Percentiles rank a stretch among this genome's conserved stretches.
phyloP scores from a whole-genome alignment of 148 eudicot genomes.

The Suaeda aralocaspica region DNA sequence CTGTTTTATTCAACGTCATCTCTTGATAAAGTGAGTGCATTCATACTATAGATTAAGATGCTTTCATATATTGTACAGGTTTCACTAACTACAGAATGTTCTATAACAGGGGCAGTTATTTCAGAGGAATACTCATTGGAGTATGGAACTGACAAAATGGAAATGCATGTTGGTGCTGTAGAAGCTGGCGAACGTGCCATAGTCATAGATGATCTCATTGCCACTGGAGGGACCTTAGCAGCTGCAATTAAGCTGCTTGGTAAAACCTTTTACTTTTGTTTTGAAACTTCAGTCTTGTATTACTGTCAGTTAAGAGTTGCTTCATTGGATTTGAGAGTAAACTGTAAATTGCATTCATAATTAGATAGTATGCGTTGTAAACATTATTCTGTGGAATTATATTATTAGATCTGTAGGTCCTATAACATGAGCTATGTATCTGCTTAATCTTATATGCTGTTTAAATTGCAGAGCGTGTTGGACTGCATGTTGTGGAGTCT shows the following conservation, averaged over 20 bases:
- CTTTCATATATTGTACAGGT: not conserved
- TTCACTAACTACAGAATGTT: slow-evolving; percentile 1
- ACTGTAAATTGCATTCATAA: not conserved
- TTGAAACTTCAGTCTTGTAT: not conserved
- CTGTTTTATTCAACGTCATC: not conserved
- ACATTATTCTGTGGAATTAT: not conserved
- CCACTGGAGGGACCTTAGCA: slow-evolving; percentile 87
- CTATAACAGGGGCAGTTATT: slow-evolving; percentile 70
- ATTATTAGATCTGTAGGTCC: no score
- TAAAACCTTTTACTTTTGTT: slow-evolving; percentile 18
- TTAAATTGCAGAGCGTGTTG: slow-evolving; percentile 69
- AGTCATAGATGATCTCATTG: slow-evolving; percentile 89
- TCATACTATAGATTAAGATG: not conserved
- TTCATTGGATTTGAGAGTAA: not conserved
- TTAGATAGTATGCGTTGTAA: not conserved
- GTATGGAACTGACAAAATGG: slow-evolving; percentile 88
- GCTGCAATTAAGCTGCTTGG: slow-evolving; percentile 89
- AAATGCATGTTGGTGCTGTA: slow-evolving; percentile 98
- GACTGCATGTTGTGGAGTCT: slow-evolving; percentile 73
- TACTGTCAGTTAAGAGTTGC: not conserved
- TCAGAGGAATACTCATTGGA: slow-evolving; percentile 91
- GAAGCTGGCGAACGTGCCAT: slow-evolving; percentile 85
- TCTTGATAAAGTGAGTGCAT: not conserved
- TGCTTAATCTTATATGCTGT: slow-evolving; percentile 7
- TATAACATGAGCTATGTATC: not conserved